Evolutionary conservation across 2,329 filamentous ascomycete species (phyloP).

Genomic region (Talaromyces piceae): DNA sequence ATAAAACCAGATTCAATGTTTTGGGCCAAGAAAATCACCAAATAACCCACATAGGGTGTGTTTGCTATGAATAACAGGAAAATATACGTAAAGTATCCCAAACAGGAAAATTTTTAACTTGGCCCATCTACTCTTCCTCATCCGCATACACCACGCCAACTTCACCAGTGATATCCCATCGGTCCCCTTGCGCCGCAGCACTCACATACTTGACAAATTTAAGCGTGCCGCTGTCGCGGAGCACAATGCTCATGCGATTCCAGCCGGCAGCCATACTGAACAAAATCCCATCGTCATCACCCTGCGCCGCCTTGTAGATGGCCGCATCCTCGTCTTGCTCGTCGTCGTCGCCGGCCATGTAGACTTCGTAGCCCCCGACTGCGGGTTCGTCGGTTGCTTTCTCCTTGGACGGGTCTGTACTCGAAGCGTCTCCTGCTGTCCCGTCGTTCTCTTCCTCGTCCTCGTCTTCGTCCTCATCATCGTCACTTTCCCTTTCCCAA

Average conservation of each 20-base stretch:
- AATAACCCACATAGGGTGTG: too few species aligned
- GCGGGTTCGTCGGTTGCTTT: slow-evolving; percentile 27
- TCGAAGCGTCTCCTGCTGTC: slow-evolving; percentile 27
- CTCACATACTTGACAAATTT: slow-evolving; percentile 97
- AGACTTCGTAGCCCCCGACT: slow-evolving; percentile 57
- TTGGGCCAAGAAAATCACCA: neutral
- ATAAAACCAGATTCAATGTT: too few species aligned
- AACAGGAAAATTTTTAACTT: too few species aligned
- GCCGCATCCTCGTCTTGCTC: slow-evolving; percentile 58
- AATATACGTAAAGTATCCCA: too few species aligned
- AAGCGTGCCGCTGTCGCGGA: slow-evolving; percentile 77
- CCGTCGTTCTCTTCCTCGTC: slow-evolving; percentile 16
- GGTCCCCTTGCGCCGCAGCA: slow-evolving; percentile 70
- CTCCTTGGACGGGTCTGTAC: slow-evolving; percentile 19
- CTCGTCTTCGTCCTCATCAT: slow-evolving; percentile 40
- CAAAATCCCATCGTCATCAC: slow-evolving; percentile 68
- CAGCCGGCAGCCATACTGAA: slow-evolving; percentile 65
- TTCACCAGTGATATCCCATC: slow-evolving; percentile 81
- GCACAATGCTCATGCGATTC: slow-evolving; percentile 87
- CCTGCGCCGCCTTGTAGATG: slow-evolving; percentile 66
- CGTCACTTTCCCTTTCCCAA: slow-evolving; percentile 67
- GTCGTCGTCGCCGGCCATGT: slow-evolving; percentile 77
- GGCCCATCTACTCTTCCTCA: slow-evolving; percentile 36
- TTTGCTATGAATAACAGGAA: neutral
- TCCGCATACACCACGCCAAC: slow-evolving; percentile 62